Conservation (phyloP, 2,329 filamentous ascomycete genomes). For the Mycocentrospora acerina region DNA sequence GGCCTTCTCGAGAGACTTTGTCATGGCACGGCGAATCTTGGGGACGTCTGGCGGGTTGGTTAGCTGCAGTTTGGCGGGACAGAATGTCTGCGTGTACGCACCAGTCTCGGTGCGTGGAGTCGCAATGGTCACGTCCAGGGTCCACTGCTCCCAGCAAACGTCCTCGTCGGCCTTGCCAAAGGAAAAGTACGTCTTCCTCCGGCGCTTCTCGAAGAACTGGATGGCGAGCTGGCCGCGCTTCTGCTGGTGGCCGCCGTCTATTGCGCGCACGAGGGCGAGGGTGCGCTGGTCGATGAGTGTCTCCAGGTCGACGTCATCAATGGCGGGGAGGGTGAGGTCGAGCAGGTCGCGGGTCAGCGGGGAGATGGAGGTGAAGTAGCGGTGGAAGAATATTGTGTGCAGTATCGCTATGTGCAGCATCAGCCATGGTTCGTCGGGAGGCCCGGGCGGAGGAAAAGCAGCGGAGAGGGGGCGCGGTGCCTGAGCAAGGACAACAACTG, state of each 20-base stretch:
- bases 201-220: conserved; percentile 92
- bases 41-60: conserved; percentile 66
- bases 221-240: conserved; percentile 77
- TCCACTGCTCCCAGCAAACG: conserved; percentile 97
- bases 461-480: conserved; percentile 9
- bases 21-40: conserved; percentile 89
- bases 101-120: conserved; percentile 86
- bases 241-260: conserved; percentile 59
- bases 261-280: conserved; percentile 73
- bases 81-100: conserved; percentile 47
- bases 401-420: conserved; percentile 67
- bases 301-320: conserved; percentile 87
- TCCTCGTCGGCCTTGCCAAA: conserved; percentile 83
- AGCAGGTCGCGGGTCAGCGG: conserved; percentile 86
- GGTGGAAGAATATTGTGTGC: conserved; percentile 98
- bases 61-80: conserved; percentile 1
- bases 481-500: conserved; percentile 25
- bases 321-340: conserved; percentile 84
- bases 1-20: conserved; percentile 81
- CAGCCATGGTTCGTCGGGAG: conserved; percentile 6
- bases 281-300: conserved; percentile 90
- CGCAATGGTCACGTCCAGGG: conserved; percentile 87
- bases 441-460: conserved; percentile 4
- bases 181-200: conserved; percentile 71
- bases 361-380: conserved; percentile 85